These are phyloP conservation scores for Nemania sp. DNA, from an alignment of 2,329 filamentous ascomycete genomes.

Conservation along the genomic window DNA sequence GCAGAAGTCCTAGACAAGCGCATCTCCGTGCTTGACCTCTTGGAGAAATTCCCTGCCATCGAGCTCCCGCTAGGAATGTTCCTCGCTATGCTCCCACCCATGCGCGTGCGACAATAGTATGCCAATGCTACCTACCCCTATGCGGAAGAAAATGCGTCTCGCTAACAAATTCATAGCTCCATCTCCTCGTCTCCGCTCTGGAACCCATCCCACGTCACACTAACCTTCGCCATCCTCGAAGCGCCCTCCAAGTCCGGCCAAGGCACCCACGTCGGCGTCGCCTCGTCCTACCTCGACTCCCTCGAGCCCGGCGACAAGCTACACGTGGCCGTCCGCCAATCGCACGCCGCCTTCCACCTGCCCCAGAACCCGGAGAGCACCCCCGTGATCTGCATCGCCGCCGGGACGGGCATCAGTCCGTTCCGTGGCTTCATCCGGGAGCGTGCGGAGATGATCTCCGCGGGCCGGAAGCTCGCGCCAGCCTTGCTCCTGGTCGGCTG, in stretches of 20 bases:
- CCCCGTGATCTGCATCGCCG: slow-evolving; percentile 64
- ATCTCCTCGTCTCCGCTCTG: slow-evolving; percentile 80
- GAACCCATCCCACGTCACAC: slow-evolving; percentile 66
- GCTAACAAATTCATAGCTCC: slow-evolving; percentile 57
- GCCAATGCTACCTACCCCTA: slow-evolving; percentile 57
- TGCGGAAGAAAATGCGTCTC: not conserved
- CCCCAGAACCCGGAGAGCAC: slow-evolving; percentile 59
- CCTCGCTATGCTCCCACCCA: slow-evolving; percentile 78
- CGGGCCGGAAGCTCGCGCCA: slow-evolving; percentile 66
- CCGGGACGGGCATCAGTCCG: slow-evolving; percentile 64
- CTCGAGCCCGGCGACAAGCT: slow-evolving; percentile 58
- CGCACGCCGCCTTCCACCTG: slow-evolving; percentile 60
- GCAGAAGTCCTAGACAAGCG: slow-evolving; percentile 64
- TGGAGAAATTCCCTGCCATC: slow-evolving; percentile 72
- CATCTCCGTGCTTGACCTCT: slow-evolving; percentile 74
- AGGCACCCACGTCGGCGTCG: slow-evolving; percentile 68
- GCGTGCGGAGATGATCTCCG: slow-evolving; percentile 63
- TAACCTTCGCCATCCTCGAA: slow-evolving; percentile 77
- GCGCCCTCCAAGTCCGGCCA: slow-evolving; percentile 64
- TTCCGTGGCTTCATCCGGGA: slow-evolving; percentile 57
- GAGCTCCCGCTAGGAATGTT: slow-evolving; percentile 74
- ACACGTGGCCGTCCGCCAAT: slow-evolving; percentile 54
- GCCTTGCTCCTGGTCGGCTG: slow-evolving; percentile 76
- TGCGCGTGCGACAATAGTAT: slow-evolving; percentile 81
- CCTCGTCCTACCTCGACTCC: slow-evolving; percentile 69